These are phyloP conservation scores for Acanthamoeba lenticulata DNA, from an alignment of 208 protist species.

Conservation along the genomic window DNA sequence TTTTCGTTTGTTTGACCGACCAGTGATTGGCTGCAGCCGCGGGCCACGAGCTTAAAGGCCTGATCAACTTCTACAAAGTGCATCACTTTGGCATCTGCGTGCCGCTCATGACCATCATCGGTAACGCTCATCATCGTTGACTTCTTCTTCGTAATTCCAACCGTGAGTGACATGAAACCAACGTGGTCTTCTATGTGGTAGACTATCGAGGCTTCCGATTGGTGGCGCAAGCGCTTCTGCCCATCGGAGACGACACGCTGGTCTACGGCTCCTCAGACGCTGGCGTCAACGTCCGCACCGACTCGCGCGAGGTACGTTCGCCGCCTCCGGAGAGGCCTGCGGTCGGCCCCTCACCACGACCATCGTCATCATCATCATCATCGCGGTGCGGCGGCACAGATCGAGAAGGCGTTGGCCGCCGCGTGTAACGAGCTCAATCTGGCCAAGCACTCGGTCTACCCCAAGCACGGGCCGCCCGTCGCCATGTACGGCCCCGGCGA, in stretches of 20 bases:
- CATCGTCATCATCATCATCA: too few relatives aligned
- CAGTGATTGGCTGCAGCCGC: background rate
- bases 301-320: background rate
- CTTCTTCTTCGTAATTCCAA: background rate
- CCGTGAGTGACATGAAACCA: background rate
- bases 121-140: too few relatives aligned
- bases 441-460: background rate
- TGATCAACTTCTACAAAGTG: slow-evolving; percentile 68
- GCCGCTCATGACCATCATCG: slow-evolving; percentile 64
- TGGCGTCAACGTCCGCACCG: background rate
- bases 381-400: too few relatives aligned
- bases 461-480: background rate
- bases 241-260: slow-evolving; percentile 39
- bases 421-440: slow-evolving; percentile 45
- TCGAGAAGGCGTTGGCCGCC: background rate
- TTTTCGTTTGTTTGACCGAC: background rate
- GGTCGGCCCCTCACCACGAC: too few relatives aligned
- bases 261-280: slow-evolving; percentile 59
- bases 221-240: slow-evolving; percentile 21
- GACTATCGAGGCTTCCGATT: slow-evolving; percentile 59
- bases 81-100: slow-evolving; percentile 61
- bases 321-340: too few relatives aligned
- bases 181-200: too few relatives aligned
- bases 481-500: slow-evolving; percentile 14
- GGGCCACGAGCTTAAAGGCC: slow-evolving; percentile 47